A percentile compares a stretch with the other conserved stretches of the same genome.
Conservation (phyloP, 768 basidiomycete genomes). For the Boletus reticuloceps region DNA sequence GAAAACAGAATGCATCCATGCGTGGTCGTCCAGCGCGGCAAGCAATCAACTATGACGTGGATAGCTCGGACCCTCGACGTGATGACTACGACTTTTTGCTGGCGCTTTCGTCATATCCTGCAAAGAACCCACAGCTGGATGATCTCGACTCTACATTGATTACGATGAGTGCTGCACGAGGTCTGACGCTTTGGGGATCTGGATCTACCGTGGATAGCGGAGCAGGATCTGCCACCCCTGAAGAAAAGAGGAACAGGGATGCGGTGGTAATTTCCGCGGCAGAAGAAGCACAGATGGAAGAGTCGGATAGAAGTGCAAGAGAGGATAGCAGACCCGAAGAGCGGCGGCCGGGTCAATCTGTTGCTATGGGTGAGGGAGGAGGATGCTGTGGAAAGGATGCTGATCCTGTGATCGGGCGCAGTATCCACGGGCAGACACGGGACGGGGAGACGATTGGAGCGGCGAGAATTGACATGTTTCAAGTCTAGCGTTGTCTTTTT, state of each 20-base stretch:
- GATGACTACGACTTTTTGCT: slow-evolving; percentile 55
- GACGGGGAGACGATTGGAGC: too few relatives aligned
- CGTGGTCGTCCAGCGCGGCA: slow-evolving; percentile 30
- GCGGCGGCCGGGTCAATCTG: background rate
- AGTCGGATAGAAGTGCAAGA: background rate
- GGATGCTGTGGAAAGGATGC: slow-evolving; percentile 22
- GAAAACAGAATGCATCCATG: slow-evolving; percentile 44
- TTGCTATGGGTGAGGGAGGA: slow-evolving; percentile 23
- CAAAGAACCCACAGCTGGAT: slow-evolving; percentile 38
- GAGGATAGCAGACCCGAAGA: background rate
- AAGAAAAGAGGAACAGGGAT: background rate
- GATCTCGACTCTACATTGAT: slow-evolving; percentile 49
- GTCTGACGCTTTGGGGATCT: slow-evolving; percentile 49
- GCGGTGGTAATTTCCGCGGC: background rate
- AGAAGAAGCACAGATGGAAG: background rate
- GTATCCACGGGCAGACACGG: background rate
- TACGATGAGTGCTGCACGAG: slow-evolving; percentile 45
- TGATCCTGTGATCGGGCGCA: slow-evolving; percentile 1
- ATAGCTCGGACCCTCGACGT: slow-evolving; percentile 20
- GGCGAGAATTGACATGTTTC: too few relatives aligned
- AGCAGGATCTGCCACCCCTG: background rate
- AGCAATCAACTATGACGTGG: slow-evolving; percentile 9
- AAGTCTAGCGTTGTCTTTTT: too few relatives aligned
- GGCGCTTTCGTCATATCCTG: slow-evolving; percentile 40
- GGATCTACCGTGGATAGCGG: background rate